Evolutionary conservation across 2,329 filamentous ascomycete genomes (phyloP).

Genomic region (Cladosporium sp.): DNA sequence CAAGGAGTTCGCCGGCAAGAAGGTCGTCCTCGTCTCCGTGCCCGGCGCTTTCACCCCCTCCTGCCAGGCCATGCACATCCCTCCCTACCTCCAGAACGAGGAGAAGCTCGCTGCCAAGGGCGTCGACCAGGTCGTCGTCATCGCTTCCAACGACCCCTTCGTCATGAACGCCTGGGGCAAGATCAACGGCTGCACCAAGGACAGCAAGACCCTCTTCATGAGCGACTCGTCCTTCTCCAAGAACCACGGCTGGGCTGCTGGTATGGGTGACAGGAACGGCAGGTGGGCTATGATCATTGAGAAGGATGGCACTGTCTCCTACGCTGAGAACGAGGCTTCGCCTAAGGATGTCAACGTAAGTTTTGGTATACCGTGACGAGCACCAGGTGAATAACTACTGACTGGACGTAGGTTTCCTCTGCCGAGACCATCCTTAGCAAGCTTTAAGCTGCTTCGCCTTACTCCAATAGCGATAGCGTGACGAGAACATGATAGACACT

Average conservation of each 20-base stretch:
- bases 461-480: neutral
- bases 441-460: constrained; percentile 31
- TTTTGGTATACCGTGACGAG: neutral
- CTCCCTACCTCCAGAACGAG: constrained; percentile 71
- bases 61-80: constrained; percentile 76
- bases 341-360: constrained; percentile 46
- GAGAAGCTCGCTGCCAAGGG: constrained; percentile 71
- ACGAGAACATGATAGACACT: constrained; percentile 8
- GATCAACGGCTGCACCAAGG: constrained; percentile 72
- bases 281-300: constrained; percentile 76
- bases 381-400: neutral
- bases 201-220: constrained; percentile 72
- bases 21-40: constrained; percentile 65
- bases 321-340: constrained; percentile 68
- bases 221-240: constrained; percentile 75
- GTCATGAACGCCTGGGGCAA: constrained; percentile 91
- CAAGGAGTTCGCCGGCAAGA: constrained; percentile 69
- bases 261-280: constrained; percentile 65
- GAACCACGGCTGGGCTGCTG: constrained; percentile 69
- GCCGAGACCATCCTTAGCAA: constrained; percentile 47
- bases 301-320: constrained; percentile 74
- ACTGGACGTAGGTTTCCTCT: constrained; percentile 38
- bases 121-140: constrained; percentile 75
- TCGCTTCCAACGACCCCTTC: constrained; percentile 79
- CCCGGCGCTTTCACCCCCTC: constrained; percentile 81